Percentiles rank a stretch among this genome's conserved stretches.
These are phyloP conservation scores for Polygonum maritimum DNA, from an alignment of 148 eudicot species.

Conservation along the genomic window DNA sequence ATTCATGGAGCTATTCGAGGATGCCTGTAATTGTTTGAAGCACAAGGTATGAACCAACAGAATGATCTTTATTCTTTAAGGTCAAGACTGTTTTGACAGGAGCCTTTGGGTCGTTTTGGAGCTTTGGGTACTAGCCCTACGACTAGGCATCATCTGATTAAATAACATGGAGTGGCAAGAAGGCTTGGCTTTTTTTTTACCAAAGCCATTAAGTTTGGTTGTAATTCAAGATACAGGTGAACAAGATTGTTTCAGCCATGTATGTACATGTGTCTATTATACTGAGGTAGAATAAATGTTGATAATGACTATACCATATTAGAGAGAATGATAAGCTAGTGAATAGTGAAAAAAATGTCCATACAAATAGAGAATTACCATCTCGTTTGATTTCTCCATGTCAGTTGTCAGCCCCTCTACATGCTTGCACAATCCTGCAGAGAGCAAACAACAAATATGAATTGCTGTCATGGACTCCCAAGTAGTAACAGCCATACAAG, in stretches of 20 bases:
- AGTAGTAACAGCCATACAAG: not conserved
- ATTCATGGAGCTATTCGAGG: not conserved
- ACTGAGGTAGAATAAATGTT: not conserved
- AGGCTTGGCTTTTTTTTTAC: not conserved
- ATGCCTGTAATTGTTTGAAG: not conserved
- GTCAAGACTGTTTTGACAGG: not conserved
- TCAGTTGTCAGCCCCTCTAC: constrained; percentile 70
- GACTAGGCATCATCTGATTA: not conserved
- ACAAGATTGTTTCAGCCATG: not conserved
- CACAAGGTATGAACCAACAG: not conserved
- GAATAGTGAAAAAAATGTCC: not conserved
- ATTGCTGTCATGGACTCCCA: not conserved
- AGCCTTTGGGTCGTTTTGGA: not conserved
- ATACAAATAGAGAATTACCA: constrained; percentile 28
- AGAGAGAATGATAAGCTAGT: not conserved
- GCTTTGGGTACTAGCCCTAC: not conserved
- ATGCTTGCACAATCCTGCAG: constrained; percentile 67
- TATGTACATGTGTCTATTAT: not conserved
- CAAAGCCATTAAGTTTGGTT: not conserved
- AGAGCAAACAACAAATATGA: not conserved
- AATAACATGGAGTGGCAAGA: not conserved
- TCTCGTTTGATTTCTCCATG: constrained; percentile 82
- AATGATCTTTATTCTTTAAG: not conserved
- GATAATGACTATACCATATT: not conserved
- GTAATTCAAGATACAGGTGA: not conserved